phyloP scores from a whole-genome alignment of 495 filamentous ascomycete species.

The Penicillium ucsense region DNA sequence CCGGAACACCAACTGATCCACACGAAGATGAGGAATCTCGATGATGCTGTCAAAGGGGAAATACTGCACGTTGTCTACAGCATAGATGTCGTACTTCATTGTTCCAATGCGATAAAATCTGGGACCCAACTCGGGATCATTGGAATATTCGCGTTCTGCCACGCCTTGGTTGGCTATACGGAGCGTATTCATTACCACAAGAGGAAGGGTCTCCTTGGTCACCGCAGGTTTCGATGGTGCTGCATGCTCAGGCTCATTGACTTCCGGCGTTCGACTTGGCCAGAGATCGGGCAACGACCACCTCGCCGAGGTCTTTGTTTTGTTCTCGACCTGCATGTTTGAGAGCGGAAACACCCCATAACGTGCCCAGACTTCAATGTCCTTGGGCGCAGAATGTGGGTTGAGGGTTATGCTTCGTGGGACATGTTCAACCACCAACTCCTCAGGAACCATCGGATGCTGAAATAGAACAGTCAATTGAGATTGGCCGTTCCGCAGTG shows the following conservation, averaged over 20 bases:
- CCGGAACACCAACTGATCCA: conserved; percentile 33
- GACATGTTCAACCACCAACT: conserved; percentile 39
- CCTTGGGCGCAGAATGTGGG: conserved; percentile 29
- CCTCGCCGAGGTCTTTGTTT: background rate
- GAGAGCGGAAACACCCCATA: conserved; percentile 13
- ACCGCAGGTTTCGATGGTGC: background rate
- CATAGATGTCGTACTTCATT: conserved; percentile 33
- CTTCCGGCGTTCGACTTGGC: background rate
- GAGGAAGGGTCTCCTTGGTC: conserved; percentile 16
- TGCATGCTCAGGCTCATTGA: background rate
- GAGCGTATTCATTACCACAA: conserved; percentile 23
- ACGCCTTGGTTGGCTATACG: conserved; percentile 19
- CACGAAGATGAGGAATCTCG: conserved; percentile 26
- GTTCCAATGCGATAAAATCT: conserved; percentile 36
- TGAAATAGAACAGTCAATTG: conserved; percentile 31
- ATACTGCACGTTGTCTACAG: conserved; percentile 22
- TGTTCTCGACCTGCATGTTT: background rate
- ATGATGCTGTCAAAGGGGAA: conserved; percentile 27
- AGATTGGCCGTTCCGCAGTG: conserved; percentile 24
- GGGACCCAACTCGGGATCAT: conserved; percentile 23
- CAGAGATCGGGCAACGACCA: background rate
- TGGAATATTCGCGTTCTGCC: conserved; percentile 20
- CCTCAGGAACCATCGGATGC: conserved; percentile 33
- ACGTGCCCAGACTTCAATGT: conserved; percentile 40
- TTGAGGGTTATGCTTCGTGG: conserved; percentile 23